Percentiles rank a stretch among this genome's conserved stretches.
Conservation (phyloP, 2,329 filamentous ascomycete genomes). For the Lecanicillium sp. region DNA sequence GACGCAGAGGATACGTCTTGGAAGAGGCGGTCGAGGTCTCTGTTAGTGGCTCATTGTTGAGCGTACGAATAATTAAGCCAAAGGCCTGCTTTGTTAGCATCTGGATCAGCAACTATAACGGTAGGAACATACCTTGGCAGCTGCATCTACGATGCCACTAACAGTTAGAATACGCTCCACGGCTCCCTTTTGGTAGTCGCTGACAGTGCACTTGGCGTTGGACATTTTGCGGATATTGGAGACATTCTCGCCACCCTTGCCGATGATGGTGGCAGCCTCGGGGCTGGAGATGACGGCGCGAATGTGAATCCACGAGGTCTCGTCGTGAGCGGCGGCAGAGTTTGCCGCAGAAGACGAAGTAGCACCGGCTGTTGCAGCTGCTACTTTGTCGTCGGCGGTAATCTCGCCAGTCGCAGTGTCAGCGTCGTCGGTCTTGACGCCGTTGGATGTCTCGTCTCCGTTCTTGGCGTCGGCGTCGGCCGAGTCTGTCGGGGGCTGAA, state of each 20-base stretch:
- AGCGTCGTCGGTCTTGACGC: constrained; percentile 50
- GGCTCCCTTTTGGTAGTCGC: constrained; percentile 94
- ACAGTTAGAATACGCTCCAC: constrained; percentile 97
- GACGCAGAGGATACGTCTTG: constrained; percentile 93
- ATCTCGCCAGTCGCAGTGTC: constrained; percentile 52
- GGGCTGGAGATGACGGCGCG: constrained; percentile 95
- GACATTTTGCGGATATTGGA: constrained; percentile 93
- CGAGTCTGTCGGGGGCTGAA: constrained; percentile 27
- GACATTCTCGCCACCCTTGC: constrained; percentile 97
- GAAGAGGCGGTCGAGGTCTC: constrained; percentile 85
- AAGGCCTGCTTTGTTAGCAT: constrained; percentile 62
- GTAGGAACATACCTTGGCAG: constrained; percentile 72
- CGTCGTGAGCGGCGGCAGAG: constrained; percentile 64
- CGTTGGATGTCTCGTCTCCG: constrained; percentile 44
- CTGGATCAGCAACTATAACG: neutral
- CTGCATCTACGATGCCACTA: constrained; percentile 91
- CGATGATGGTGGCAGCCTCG: constrained; percentile 95
- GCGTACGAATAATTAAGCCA: constrained; percentile 92
- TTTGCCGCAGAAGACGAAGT: constrained; percentile 32
- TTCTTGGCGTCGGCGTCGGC: constrained; percentile 41
- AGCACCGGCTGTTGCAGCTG: constrained; percentile 32
- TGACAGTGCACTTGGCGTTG: constrained; percentile 96
- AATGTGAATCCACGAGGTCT: constrained; percentile 94
- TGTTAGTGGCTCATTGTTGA: constrained; percentile 93
- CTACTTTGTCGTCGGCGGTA: constrained; percentile 46